Conservation (phyloP, 1,284 basidiomycete genomes). For the Apiotrichum sp. region DNA sequence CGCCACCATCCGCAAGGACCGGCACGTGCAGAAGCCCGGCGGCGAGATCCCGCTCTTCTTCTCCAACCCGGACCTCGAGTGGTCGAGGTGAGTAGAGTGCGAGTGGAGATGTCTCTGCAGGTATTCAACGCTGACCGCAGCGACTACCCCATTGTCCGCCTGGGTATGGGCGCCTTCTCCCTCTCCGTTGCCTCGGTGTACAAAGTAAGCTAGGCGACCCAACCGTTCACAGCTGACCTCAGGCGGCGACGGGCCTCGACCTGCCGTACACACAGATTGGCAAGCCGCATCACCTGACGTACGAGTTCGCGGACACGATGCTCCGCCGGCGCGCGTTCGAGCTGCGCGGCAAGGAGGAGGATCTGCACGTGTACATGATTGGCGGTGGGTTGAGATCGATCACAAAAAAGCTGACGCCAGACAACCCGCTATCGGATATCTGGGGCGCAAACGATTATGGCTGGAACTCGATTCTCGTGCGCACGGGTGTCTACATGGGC, state of each 20-base stretch:
- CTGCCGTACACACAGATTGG: conserved; percentile 66
- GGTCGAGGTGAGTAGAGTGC: conserved; percentile 50
- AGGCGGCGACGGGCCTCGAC: conserved; percentile 61
- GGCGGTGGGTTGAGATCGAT: neutral
- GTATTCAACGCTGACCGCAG: conserved; percentile 50
- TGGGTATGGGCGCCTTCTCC: conserved; percentile 89
- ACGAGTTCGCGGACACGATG: conserved; percentile 71
- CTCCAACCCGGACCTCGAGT: conserved; percentile 84
- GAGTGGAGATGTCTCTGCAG: too few species aligned
- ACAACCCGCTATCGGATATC: conserved; percentile 80
- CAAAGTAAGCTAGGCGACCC: conserved; percentile 45
- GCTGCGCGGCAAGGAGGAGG: conserved; percentile 38
- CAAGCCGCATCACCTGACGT: conserved; percentile 75
- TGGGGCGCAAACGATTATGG: conserved; percentile 68
- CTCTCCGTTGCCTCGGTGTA: conserved; percentile 74
- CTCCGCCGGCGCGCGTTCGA: conserved; percentile 56
- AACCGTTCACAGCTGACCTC: neutral
- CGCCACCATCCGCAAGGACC: conserved; percentile 41
- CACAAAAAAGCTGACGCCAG: conserved; percentile 40
- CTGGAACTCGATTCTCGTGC: conserved; percentile 80
- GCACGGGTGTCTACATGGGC: conserved; percentile 81
- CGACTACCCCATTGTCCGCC: conserved; percentile 68
- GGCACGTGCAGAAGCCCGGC: conserved; percentile 51
- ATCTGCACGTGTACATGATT: conserved; percentile 43
- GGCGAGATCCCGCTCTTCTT: conserved; percentile 59